A percentile compares a stretch with the other conserved stretches of the same genome.
phyloP scores from a whole-genome alignment of 2,329 filamentous ascomycete species.

The Fulvia fulva region DNA sequence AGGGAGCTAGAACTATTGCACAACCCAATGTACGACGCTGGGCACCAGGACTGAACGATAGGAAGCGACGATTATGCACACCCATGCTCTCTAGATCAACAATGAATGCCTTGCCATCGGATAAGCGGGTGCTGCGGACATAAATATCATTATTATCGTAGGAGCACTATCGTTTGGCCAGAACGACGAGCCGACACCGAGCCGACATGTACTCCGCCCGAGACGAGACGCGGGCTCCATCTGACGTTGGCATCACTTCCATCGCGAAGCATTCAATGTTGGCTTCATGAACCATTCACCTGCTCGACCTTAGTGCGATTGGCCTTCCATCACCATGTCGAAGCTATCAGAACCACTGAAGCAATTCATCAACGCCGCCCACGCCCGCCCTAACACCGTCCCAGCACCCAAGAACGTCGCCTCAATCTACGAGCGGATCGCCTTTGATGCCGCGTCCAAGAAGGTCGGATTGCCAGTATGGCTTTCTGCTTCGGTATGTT shows the following conservation, averaged over 20 bases:
- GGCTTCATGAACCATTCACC: neutral
- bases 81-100: no score
- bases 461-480: conserved; percentile 62
- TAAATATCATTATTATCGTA: no score
- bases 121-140: no score
- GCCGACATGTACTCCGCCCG: no score
- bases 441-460: conserved; percentile 57
- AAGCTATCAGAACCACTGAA: conserved; percentile 70
- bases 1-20: no score
- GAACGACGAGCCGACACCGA: neutral
- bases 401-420: conserved; percentile 61
- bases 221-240: neutral
- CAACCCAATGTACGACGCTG: no score
- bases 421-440: conserved; percentile 62
- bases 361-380: conserved; percentile 66
- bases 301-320: neutral
- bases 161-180: no score
- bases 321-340: conserved; percentile 52
- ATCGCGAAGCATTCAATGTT: neutral
- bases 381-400: conserved; percentile 61
- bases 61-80: no score
- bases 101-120: no score
- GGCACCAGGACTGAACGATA: no score
- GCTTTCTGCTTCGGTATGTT: conserved; percentile 60
- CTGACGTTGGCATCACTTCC: neutral